These are phyloP conservation scores for Vigna mungo DNA, from an alignment of 306 rosid species.

Conservation along the genomic window DNA sequence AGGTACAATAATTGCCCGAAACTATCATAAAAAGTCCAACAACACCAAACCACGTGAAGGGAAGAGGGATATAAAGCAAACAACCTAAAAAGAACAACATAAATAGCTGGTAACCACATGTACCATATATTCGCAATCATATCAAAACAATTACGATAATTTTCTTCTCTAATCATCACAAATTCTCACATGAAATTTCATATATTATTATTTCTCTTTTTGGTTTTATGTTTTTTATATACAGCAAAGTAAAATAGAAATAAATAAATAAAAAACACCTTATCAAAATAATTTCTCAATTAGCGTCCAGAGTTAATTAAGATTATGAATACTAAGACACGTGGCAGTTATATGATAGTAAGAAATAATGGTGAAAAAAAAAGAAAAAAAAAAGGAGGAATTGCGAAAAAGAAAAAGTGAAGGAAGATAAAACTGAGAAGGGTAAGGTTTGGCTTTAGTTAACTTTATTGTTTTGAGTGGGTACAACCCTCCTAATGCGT, in stretches of 20 bases:
- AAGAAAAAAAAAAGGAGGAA: not conserved
- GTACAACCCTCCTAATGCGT: slow-evolving; percentile 35
- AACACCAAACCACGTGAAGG: slow-evolving; percentile 47
- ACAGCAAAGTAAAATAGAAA: no score
- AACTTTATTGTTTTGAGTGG: slow-evolving; percentile 22
- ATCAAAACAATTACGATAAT: not conserved
- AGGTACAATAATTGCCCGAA: slow-evolving; percentile 41
- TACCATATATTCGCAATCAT: not conserved
- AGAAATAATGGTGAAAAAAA: not conserved
- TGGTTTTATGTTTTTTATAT: no score
- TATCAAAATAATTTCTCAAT: not conserved
- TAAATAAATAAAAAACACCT: no score
- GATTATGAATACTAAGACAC: not conserved
- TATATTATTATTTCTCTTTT: not conserved
- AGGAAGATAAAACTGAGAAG: slow-evolving; percentile 33
- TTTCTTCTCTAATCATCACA: not conserved
- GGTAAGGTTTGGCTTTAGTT: slow-evolving; percentile 34
- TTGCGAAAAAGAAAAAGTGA: slow-evolving; percentile 17
- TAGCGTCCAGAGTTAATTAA: not conserved
- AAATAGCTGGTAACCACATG: not conserved
- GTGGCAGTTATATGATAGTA: not conserved
- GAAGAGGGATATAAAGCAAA: slow-evolving; percentile 42
- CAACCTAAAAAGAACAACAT: not conserved
- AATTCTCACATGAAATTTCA: not conserved
- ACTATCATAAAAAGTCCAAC: slow-evolving; percentile 1